Conservation (phyloP, 495 filamentous ascomycete species). For the Tuber calosporum region DNA sequence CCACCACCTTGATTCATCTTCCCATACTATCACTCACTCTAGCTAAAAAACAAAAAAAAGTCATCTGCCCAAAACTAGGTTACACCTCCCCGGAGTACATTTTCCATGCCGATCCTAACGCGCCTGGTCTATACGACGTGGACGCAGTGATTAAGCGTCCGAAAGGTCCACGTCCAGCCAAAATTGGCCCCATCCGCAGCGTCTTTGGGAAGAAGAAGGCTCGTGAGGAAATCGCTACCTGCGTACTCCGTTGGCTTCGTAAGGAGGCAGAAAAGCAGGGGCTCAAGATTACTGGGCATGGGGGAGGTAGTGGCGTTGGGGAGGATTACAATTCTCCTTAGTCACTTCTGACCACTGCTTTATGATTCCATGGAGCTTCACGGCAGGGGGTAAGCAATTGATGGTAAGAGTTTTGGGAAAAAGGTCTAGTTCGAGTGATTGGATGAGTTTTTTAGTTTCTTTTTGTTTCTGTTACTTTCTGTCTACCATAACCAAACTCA, state of each 20-base stretch:
- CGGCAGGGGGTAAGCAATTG: background rate
- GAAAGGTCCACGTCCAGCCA: conserved; percentile 24
- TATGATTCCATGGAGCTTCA: background rate
- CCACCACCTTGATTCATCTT: background rate
- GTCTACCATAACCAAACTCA: background rate
- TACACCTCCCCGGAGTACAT: conserved; percentile 33
- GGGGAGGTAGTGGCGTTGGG: background rate
- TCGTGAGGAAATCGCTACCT: conserved; percentile 31
- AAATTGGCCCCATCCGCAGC: conserved; percentile 34
- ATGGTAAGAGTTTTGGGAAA: background rate
- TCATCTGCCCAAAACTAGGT: conserved; percentile 36
- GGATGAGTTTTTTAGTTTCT: background rate
- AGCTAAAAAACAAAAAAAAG: conserved; percentile 13
- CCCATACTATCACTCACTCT: background rate
- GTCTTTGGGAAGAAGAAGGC: conserved; percentile 38
- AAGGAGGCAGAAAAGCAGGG: conserved; percentile 36
- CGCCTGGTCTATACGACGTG: conserved; percentile 34
- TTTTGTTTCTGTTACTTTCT: background rate
- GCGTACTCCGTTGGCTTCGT: conserved; percentile 29
- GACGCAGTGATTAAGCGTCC: conserved; percentile 28
- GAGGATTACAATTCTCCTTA: background rate
- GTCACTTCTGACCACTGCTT: background rate
- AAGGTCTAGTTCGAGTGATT: background rate
- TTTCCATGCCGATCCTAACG: conserved; percentile 20
- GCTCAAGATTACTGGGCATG: conserved; percentile 19